These are phyloP conservation scores for Lentinula guzmanii DNA, from an alignment of 768 basidiomycete genomes.

Conservation along the genomic window DNA sequence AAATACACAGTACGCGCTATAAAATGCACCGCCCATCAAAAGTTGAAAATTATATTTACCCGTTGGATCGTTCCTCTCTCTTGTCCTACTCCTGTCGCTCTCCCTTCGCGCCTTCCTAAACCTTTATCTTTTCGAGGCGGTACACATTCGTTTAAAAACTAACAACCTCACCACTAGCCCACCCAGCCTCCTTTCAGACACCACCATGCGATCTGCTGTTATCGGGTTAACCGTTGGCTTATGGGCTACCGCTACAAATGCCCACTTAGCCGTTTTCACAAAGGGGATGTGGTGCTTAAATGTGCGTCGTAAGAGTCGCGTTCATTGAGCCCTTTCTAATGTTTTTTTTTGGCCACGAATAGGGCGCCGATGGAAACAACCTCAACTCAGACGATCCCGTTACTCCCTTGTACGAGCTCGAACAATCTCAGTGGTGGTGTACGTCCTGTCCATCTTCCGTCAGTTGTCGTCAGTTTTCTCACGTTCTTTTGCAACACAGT, in stretches of 20 bases:
- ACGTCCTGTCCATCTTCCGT: background rate
- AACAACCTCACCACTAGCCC: background rate
- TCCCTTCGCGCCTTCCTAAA: background rate
- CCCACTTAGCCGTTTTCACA: conserved; percentile 12
- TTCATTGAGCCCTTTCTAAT: background rate
- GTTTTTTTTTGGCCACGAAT: background rate
- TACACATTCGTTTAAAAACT: background rate
- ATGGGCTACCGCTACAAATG: conserved; percentile 12
- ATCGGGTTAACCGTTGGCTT: background rate
- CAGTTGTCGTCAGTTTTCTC: background rate
- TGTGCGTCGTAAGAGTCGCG: conserved; percentile 1
- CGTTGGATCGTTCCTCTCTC: background rate
- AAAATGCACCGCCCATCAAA: background rate
- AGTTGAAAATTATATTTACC: background rate
- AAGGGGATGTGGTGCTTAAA: conserved; percentile 10
- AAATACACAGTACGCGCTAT: background rate
- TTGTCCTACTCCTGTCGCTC: background rate
- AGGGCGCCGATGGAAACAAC: background rate
- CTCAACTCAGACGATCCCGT: conserved; percentile 6
- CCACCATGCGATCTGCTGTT: background rate
- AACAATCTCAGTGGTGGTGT: conserved; percentile 7
- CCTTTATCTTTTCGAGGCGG: background rate
- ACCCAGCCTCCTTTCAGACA: background rate
- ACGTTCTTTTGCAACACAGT: background rate
- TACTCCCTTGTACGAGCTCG: conserved; percentile 4